These are phyloP conservation scores for Fusarium haematococcum DNA, from an alignment of 2,329 filamentous ascomycete genomes.

Conservation along the genomic window DNA sequence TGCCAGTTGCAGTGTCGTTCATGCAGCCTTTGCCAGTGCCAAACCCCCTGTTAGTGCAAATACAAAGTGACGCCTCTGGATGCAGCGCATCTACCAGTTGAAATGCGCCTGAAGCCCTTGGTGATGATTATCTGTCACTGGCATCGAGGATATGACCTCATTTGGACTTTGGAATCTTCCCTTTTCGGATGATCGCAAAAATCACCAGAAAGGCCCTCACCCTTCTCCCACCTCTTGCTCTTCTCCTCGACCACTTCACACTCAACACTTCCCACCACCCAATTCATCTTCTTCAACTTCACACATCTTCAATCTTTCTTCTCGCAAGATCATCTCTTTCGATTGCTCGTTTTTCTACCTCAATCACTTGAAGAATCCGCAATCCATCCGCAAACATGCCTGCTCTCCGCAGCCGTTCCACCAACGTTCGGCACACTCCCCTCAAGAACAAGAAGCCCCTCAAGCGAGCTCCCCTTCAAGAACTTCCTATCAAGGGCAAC, in stretches of 20 bases:
- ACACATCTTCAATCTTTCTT: neutral
- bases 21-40: constrained; percentile 16
- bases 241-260: neutral
- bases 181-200: neutral
- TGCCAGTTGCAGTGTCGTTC: constrained; percentile 8
- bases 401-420: constrained; percentile 3
- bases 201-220: neutral
- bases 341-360: neutral
- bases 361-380: neutral
- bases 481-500: constrained; percentile 39
- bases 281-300: neutral
- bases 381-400: constrained; percentile 27
- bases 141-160: neutral
- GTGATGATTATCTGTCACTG: neutral
- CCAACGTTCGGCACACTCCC: constrained; percentile 2
- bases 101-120: neutral
- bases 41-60: constrained; percentile 17
- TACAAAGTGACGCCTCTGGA: neutral
- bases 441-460: constrained; percentile 6
- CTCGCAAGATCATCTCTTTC: neutral
- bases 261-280: neutral
- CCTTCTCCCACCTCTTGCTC: neutral
- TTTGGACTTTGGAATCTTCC: neutral
- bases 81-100: neutral
- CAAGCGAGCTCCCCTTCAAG: constrained; percentile 44